Base-by-base conservation (phyloP, 768 basidiomycete species). In the Suillus weaverae region DNA sequence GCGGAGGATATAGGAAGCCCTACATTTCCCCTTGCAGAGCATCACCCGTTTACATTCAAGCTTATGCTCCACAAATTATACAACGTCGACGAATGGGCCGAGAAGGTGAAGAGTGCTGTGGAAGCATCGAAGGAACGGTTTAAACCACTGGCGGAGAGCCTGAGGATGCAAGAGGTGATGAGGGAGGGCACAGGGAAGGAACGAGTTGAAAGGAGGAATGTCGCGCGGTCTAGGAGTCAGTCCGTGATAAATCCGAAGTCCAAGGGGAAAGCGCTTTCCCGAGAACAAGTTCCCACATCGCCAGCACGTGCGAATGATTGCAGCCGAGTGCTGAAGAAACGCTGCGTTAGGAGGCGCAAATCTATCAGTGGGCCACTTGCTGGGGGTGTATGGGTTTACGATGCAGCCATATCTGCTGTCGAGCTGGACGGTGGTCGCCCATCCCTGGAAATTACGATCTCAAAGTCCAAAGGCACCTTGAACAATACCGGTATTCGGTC, bases 61-160 rank as follows among this genome's bases (percentile, higher is more conserved):
- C 79, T 86, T 69, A 89, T 88, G 86, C 72, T 89, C 63, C 86
- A 89, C 77, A 85, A 86, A 71, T 78, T 89, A 13, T 89, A 89
- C 73, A 79, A 83, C 30, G 56, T 84, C 61, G 84, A 85, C 26
- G 86, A 88, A 62, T 89, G 87, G 85, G 80, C 76, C 1, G 77
- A 78, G 67, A 86, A 84, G 72, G 83, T 88, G 61, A 83, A 82
- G 71, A 80, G 80, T 30, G 80, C 83, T 26, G 70, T 88, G 71
- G 81, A 84, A 70, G 77, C 73, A 62, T 88, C 87, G 50, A 81
- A 83, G 73, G 80, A 76, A 44, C 82, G 84, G 64, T 89, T 83
- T 75, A 86, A 84, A 72, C 82, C 87, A 2, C 70, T 89, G 56
- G 81, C 81, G 0, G 83, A 84, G 68, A 66, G 26, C 26, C 26